Conservation (phyloP, 257 asterid species). For the Cruciata laevipes region DNA sequence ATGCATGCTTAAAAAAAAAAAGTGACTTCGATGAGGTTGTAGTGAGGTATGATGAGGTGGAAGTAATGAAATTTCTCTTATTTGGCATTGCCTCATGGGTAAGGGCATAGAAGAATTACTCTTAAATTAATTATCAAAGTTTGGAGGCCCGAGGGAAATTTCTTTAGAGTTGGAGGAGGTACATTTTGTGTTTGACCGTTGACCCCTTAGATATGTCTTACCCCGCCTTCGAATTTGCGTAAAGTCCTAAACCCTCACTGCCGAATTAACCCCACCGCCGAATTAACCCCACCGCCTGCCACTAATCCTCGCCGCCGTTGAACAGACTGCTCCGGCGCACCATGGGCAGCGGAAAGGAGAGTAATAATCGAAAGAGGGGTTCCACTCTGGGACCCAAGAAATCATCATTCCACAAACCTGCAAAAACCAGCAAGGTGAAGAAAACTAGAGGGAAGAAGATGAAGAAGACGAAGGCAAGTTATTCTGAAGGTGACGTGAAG, state of each 20-base stretch:
- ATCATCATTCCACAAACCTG: background rate
- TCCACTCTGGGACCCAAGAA: conserved; percentile 11
- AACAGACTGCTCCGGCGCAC: background rate
- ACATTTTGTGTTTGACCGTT: background rate
- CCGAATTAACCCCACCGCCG: background rate
- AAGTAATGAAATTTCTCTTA: no score
- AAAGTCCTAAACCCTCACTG: background rate
- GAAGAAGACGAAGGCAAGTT: background rate
- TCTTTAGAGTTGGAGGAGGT: background rate
- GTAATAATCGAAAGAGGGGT: background rate
- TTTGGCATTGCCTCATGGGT: no score
- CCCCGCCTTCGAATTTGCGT: background rate
- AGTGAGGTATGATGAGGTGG: no score
- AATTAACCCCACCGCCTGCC: background rate
- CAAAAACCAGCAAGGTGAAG: background rate
- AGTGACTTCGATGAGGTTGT: no score
- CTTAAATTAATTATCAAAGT: no score
- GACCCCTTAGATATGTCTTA: background rate
- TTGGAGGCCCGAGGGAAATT: background rate
- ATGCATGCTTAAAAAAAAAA: no score
- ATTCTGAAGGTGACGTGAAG: background rate
- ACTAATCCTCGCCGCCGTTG: background rate
- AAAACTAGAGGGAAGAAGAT: background rate
- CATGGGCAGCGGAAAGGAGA: conserved; percentile 17
- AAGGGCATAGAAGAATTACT: no score